Conservation (phyloP, 495 filamentous ascomycete genomes). For the Viridothelium virens region DNA sequence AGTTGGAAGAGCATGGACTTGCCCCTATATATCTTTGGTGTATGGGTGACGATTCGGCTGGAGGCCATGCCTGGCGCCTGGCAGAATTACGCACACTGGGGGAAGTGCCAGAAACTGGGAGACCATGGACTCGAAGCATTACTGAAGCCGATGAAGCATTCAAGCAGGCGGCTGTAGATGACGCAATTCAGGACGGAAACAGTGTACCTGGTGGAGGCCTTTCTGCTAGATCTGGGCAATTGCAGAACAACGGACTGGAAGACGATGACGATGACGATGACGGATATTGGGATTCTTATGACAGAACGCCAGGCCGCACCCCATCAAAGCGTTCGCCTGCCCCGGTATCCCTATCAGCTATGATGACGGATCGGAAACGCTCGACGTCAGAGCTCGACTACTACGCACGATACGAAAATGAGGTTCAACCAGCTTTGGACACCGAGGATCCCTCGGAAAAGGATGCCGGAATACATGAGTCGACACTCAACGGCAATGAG, state of each 20-base stretch:
- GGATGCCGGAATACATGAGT: conserved; percentile 37
- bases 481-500: conserved; percentile 48
- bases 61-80: conserved; percentile 70
- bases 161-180: conserved; percentile 16
- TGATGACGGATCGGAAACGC: conserved; percentile 33
- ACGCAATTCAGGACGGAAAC: conserved; percentile 12
- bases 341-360: conserved; percentile 33
- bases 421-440: conserved; percentile 88
- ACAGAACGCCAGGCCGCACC: conserved; percentile 70
- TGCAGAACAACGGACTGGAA: conserved; percentile 30
- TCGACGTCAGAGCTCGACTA: conserved; percentile 62
- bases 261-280: conserved; percentile 80
- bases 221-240: conserved; percentile 31
- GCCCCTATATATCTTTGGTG: conserved; percentile 59
- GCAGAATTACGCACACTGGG: conserved; percentile 65
- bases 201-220: conserved; percentile 23
- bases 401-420: conserved; percentile 68
- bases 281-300: conserved; percentile 92
- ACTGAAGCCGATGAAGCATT: conserved; percentile 48
- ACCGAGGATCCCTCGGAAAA: conserved; percentile 60
- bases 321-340: conserved; percentile 62
- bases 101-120: conserved; percentile 35
- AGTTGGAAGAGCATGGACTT: conserved; percentile 38
- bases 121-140: conserved; percentile 45
- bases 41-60: conserved; percentile 56